Percentiles rank a stretch among this genome's conserved stretches.
phyloP scores from a whole-genome alignment of 2,329 filamentous ascomycete species.

The Calonectria montana region DNA sequence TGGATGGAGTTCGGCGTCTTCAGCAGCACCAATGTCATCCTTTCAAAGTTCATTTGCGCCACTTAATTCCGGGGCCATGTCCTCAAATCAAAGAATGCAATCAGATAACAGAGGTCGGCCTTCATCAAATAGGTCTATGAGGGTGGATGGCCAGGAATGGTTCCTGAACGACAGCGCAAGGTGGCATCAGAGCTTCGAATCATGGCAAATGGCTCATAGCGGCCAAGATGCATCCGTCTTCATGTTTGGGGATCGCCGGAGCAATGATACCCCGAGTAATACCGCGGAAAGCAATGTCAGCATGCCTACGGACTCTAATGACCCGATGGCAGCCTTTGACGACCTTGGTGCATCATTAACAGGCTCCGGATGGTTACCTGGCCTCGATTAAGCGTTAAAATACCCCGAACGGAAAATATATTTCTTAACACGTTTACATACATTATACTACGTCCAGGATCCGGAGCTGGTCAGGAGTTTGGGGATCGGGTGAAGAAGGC shows the following conservation, averaged over 20 bases:
- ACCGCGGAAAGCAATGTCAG: constrained; percentile 27
- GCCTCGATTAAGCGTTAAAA: constrained; percentile 45
- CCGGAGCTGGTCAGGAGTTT: constrained; percentile 15
- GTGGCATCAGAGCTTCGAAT: constrained; percentile 69
- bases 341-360: constrained; percentile 47
- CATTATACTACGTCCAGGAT: neutral
- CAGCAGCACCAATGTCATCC: constrained; percentile 34
- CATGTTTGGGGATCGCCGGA: constrained; percentile 41
- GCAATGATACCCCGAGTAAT: constrained; percentile 33
- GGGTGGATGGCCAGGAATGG: constrained; percentile 66
- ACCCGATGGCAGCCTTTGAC: constrained; percentile 45
- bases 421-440: neutral
- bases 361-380: constrained; percentile 49
- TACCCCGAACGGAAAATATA: neutral
- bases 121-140: constrained; percentile 36
- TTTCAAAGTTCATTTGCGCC: constrained; percentile 30
- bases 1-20: constrained; percentile 39
- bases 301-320: constrained; percentile 35
- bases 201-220: constrained; percentile 57
- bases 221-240: constrained; percentile 43
- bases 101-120: constrained; percentile 36
- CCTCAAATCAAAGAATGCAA: constrained; percentile 24
- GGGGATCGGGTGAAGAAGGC: neutral
- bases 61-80: constrained; percentile 28
- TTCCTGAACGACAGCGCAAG: constrained; percentile 67